Evolutionary conservation across 2,329 filamentous ascomycete species (phyloP).

Genomic region (Diaporthe sp.): DNA sequence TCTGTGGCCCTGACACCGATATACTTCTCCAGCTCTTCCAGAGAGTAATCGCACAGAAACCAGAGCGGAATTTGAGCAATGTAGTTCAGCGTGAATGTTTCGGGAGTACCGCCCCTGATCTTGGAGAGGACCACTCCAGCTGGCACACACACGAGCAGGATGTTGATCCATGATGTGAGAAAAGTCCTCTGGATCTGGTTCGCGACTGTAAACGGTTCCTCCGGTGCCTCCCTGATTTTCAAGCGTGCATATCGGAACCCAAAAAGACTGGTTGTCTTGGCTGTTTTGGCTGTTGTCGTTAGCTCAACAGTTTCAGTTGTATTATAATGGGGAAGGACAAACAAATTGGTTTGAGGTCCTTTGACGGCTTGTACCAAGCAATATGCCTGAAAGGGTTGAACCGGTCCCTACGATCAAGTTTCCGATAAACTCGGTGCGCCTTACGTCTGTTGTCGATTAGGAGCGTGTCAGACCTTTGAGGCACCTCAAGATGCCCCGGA

Average conservation of each 20-base stretch:
- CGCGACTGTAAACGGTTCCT: slow-evolving; percentile 10
- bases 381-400: slow-evolving; percentile 37
- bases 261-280: background rate
- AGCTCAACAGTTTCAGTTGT: background rate
- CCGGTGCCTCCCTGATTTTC: background rate
- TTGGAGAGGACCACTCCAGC: slow-evolving; percentile 10
- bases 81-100: slow-evolving; percentile 29
- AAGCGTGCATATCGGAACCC: background rate
- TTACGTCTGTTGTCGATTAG: slow-evolving; percentile 24
- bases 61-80: slow-evolving; percentile 34
- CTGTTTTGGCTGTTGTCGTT: background rate
- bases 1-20: slow-evolving; percentile 12
- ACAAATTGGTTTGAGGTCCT: background rate
- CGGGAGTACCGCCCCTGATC: background rate
- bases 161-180: slow-evolving; percentile 24
- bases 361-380: slow-evolving; percentile 18
- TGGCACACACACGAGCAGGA: slow-evolving; percentile 21
- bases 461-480: background rate
- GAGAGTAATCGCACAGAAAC: slow-evolving; percentile 31
- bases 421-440: slow-evolving; percentile 23
- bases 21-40: slow-evolving; percentile 25
- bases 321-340: background rate
- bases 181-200: slow-evolving; percentile 33
- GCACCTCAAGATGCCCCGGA: background rate
- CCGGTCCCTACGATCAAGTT: background rate